A percentile compares a stretch with the other conserved stretches of the same genome.
Evolutionary conservation across 1,284 basidiomycete genomes (phyloP).

Genomic region (Ustilago trichophora): DNA sequence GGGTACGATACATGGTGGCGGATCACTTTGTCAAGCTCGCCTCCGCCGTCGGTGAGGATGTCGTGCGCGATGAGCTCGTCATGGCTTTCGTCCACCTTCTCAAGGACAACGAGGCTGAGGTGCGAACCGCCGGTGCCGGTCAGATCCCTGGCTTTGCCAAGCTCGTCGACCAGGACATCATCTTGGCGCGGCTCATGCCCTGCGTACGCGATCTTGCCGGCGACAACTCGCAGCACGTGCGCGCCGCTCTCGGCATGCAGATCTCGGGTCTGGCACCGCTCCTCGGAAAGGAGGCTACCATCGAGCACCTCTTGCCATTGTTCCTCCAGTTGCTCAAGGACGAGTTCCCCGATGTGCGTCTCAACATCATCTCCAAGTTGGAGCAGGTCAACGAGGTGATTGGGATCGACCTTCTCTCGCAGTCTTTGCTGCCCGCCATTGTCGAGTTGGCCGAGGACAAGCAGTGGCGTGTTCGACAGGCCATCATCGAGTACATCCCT

Average conservation of each 20-base stretch:
- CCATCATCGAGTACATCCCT: constrained; percentile 99
- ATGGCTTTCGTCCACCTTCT: constrained; percentile 90
- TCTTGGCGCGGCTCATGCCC: constrained; percentile 91
- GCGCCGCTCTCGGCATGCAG: constrained; percentile 93
- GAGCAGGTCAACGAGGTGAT: constrained; percentile 97
- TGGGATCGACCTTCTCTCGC: constrained; percentile 93
- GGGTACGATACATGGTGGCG: constrained; percentile 98
- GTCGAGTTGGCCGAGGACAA: constrained; percentile 99
- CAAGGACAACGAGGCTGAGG: constrained; percentile 99
- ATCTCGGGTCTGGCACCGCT: constrained; percentile 97
- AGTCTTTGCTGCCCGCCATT: constrained; percentile 95
- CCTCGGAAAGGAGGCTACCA: constrained; percentile 91
- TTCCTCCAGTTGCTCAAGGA: constrained; percentile 98
- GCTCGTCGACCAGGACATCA: constrained; percentile 90
- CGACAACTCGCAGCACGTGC: constrained; percentile 95
- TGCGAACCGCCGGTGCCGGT: constrained; percentile 91
- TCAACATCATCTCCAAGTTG: constrained; percentile 98
- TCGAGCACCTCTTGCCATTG: constrained; percentile 94
- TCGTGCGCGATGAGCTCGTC: constrained; percentile 93
- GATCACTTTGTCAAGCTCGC: constrained; percentile 96
- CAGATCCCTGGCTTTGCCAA: constrained; percentile 98
- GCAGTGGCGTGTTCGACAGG: constrained; percentile 99
- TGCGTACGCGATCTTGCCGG: constrained; percentile 94
- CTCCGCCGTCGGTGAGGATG: constrained; percentile 86
- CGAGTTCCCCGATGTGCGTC: constrained; percentile 96